Conservation (phyloP, 371 early-diverging fungal species). For the Capillidium heterosporum region DNA sequence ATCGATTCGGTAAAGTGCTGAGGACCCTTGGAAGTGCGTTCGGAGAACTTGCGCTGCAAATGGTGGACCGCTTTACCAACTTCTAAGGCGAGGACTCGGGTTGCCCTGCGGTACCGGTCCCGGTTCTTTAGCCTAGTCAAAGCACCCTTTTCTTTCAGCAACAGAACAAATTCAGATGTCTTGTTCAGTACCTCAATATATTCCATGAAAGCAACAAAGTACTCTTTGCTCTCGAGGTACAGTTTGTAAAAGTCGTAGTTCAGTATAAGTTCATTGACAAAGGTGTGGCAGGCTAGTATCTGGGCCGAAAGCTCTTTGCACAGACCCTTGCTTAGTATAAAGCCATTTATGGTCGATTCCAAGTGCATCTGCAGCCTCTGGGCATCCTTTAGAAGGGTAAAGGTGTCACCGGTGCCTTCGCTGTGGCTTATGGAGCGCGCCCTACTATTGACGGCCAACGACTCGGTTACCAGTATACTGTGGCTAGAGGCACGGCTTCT, state of each 20-base stretch:
- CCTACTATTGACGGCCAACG: neutral
- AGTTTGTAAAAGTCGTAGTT: neutral
- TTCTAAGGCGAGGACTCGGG: neutral
- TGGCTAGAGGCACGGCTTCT: no score
- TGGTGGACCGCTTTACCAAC: neutral
- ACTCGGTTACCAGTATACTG: no score
- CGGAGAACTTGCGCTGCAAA: neutral
- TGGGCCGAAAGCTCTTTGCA: neutral
- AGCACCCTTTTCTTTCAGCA: constrained; percentile 4
- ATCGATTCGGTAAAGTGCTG: neutral
- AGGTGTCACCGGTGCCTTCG: neutral
- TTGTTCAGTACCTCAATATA: constrained; percentile 6
- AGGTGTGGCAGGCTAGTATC: neutral
- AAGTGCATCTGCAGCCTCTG: neutral
- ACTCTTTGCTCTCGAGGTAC: neutral
- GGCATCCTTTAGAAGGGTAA: neutral
- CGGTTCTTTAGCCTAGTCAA: constrained; percentile 3
- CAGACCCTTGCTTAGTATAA: neutral
- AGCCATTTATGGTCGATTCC: neutral
- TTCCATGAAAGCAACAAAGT: constrained; percentile 1
- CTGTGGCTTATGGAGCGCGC: neutral
- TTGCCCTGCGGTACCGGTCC: neutral
- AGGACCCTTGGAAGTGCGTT: neutral
- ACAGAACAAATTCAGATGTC: neutral
- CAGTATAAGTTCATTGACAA: neutral